Evolutionary conservation across 331 rosid genomes (phyloP).

Genomic region (Cydonia oblonga): DNA sequence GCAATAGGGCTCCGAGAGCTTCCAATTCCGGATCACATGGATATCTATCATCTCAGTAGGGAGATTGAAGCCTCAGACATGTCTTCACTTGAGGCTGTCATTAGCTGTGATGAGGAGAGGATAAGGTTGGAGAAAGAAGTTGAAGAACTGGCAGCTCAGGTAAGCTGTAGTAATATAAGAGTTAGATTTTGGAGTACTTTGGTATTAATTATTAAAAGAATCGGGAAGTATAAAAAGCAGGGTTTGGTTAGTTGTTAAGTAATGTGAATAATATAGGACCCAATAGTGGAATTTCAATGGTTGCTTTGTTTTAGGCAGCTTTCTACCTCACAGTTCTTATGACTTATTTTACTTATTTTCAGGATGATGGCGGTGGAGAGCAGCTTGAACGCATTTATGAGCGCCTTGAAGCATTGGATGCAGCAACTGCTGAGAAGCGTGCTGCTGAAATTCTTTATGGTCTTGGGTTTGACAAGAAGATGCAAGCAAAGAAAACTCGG

Average conservation of each 20-base stretch:
- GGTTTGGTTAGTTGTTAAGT: not conserved
- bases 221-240: not conserved
- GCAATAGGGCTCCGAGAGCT: constrained; percentile 88
- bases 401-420: constrained; percentile 85
- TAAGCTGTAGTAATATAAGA: constrained; percentile 11
- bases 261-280: not conserved
- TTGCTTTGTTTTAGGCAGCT: not conserved
- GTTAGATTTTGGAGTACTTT: not conserved
- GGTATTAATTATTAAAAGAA: not conserved
- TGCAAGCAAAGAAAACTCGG: constrained; percentile 85
- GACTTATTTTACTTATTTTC: not conserved
- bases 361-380: constrained; percentile 99
- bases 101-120: constrained; percentile 94
- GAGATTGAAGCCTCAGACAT: constrained; percentile 98
- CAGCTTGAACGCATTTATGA: constrained; percentile 82
- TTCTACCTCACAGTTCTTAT: not conserved
- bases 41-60: constrained; percentile 76
- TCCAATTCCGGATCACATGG: constrained; percentile 98
- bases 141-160: constrained; percentile 74
- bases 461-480: constrained; percentile 85
- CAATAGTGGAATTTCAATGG: not conserved
- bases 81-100: constrained; percentile 87
- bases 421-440: constrained; percentile 95
- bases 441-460: constrained; percentile 94
- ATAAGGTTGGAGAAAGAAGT: constrained; percentile 78